Percentiles rank a stretch among this genome's conserved stretches.
Evolutionary conservation across 208 protist species (phyloP).

Genomic region (Wallacemonas sp.): DNA sequence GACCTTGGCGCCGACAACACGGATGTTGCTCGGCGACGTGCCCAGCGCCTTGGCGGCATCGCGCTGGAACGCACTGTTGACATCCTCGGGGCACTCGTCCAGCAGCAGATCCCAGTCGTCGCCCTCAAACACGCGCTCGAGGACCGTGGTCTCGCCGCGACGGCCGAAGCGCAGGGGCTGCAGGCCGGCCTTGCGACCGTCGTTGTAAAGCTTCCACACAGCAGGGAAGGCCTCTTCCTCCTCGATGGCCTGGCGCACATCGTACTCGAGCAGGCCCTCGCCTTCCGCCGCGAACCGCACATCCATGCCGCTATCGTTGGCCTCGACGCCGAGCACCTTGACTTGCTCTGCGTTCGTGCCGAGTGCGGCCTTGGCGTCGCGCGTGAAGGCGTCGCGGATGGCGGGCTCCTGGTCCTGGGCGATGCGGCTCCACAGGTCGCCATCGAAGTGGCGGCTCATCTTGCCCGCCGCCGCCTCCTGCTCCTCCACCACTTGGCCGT

Average conservation of each 20-base stretch:
- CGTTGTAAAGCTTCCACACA: conserved; percentile 36
- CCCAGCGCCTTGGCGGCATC: conserved; percentile 41
- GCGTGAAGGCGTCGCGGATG: conserved; percentile 21
- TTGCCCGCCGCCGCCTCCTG: conserved; percentile 26
- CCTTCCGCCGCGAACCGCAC: conserved; percentile 22
- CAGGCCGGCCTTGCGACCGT: conserved; percentile 2
- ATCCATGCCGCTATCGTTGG: conserved; percentile 26
- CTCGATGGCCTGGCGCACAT: conserved; percentile 22
- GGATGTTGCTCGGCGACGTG: conserved; percentile 20
- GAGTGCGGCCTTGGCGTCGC: conserved; percentile 22
- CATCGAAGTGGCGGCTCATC: conserved; percentile 32
- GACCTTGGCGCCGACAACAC: conserved; percentile 16
- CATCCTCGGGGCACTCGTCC: conserved; percentile 10
- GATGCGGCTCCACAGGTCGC: conserved; percentile 29
- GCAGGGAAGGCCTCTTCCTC: conserved; percentile 14
- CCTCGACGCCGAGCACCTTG: conserved; percentile 22
- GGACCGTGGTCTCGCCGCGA: conserved; percentile 9
- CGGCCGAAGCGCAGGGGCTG: neutral
- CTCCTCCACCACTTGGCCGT: conserved; percentile 31
- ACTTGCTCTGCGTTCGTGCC: conserved; percentile 10
- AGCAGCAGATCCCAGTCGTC: conserved; percentile 53
- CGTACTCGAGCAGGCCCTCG: conserved; percentile 23
- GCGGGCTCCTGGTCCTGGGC: conserved; percentile 9
- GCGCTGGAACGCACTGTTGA: conserved; percentile 32
- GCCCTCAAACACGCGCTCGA: conserved; percentile 27